A percentile compares a stretch with the other conserved stretches of the same genome.
phyloP scores from a whole-genome alignment of 2,329 filamentous ascomycete genomes.

The Chrysoporthe austroafricana region DNA sequence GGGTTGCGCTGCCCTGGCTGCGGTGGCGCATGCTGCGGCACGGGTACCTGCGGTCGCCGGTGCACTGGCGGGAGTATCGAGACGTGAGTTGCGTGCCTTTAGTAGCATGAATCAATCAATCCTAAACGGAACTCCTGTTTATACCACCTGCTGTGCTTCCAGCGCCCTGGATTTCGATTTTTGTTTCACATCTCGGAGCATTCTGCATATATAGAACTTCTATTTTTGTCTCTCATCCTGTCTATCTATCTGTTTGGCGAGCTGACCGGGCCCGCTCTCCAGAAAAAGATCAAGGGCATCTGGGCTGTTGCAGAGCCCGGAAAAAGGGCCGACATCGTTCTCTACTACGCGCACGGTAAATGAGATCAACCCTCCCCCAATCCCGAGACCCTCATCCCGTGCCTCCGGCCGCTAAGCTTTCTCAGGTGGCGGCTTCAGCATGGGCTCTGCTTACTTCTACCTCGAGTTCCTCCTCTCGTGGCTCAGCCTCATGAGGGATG shows the following conservation, averaged over 20 bases:
- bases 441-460: slow-evolving; percentile 84
- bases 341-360: slow-evolving; percentile 80
- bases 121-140: neutral
- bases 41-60: slow-evolving; percentile 64
- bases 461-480: slow-evolving; percentile 80
- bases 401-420: neutral
- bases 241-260: neutral
- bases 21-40: slow-evolving; percentile 76
- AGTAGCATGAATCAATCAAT: neutral
- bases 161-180: neutral
- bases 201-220: no score
- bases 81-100: slow-evolving; percentile 43
- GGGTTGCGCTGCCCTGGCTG: slow-evolving; percentile 74
- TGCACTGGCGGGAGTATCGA: slow-evolving; percentile 63
- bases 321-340: slow-evolving; percentile 70
- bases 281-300: slow-evolving; percentile 62
- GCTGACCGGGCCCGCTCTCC: neutral
- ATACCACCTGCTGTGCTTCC: no score
- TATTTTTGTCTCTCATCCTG: no score
- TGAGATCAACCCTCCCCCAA: neutral
- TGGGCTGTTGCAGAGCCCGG: slow-evolving; percentile 69
- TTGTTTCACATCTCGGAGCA: neutral
- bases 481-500: slow-evolving; percentile 65
- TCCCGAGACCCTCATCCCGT: no score
- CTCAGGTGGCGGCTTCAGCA: slow-evolving; percentile 76